Percentiles rank a stretch among this genome's conserved stretches.
These are phyloP conservation scores for Trichosporon inkin DNA, from an alignment of 1,284 basidiomycete genomes.

Conservation along the genomic window DNA sequence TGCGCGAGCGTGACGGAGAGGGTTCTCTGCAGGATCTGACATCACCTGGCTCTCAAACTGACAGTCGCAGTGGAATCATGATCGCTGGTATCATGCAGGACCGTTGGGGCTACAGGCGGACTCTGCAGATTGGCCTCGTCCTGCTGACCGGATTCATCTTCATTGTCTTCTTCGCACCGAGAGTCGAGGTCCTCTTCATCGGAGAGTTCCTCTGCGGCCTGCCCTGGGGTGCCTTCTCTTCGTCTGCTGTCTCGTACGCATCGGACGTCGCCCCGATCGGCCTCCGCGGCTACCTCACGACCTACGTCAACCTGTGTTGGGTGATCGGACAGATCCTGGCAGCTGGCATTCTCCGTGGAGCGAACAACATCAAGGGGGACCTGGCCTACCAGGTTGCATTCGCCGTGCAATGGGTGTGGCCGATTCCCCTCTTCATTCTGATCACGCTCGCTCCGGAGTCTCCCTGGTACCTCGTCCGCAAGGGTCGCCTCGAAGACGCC, in stretches of 20 bases:
- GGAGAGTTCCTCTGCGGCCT: slow-evolving; percentile 32
- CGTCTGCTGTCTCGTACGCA: slow-evolving; percentile 48
- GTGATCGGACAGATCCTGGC: slow-evolving; percentile 44
- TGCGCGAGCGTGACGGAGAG: too few species aligned
- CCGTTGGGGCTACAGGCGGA: slow-evolving; percentile 29
- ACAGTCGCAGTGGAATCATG: slow-evolving; percentile 25
- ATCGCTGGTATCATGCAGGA: slow-evolving; percentile 24
- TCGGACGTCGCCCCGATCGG: slow-evolving; percentile 52
- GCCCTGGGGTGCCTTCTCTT: slow-evolving; percentile 51
- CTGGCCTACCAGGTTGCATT: slow-evolving; percentile 49
- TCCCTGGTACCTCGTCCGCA: slow-evolving; percentile 35
- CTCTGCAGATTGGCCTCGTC: slow-evolving; percentile 34
- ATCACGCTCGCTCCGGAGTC: slow-evolving; percentile 29
- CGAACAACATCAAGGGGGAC: slow-evolving; percentile 17
- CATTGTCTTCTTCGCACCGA: slow-evolving; percentile 46
- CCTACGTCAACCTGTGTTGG: slow-evolving; percentile 54
- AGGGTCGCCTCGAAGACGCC: slow-evolving; percentile 27
- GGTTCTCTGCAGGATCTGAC: too few species aligned
- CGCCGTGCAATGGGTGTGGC: slow-evolving; percentile 50
- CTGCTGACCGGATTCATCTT: slow-evolving; percentile 33
- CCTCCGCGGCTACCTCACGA: slow-evolving; percentile 32
- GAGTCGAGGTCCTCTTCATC: slow-evolving; percentile 21
- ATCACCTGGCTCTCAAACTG: neutral
- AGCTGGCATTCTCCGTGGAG: slow-evolving; percentile 27
- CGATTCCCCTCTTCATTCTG: slow-evolving; percentile 30